These are phyloP conservation scores for Tolypocladium ophioglossoides DNA, from an alignment of 2,329 filamentous ascomycete species.

Conservation along the genomic window DNA sequence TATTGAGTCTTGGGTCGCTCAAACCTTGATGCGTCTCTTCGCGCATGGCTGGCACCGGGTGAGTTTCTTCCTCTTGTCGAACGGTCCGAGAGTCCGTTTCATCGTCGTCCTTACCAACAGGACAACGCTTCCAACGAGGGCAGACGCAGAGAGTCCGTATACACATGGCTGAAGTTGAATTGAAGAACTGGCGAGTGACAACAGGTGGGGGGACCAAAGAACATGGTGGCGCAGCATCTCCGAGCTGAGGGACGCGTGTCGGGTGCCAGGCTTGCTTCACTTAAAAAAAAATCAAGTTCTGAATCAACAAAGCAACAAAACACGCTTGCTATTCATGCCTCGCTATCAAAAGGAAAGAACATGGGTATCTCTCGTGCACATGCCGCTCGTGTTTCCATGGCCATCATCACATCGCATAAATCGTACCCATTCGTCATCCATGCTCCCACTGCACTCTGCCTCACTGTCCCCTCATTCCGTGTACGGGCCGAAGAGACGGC, in stretches of 20 bases:
- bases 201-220: too few relatives aligned
- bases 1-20: background rate
- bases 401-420: background rate
- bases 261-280: background rate
- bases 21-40: constrained; percentile 15
- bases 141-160: too few relatives aligned
- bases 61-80: constrained; percentile 14
- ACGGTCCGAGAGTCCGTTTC: constrained; percentile 11
- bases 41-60: constrained; percentile 16
- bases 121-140: too few relatives aligned
- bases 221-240: too few relatives aligned
- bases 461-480: background rate
- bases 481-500: background rate
- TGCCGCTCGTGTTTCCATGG: background rate
- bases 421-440: background rate
- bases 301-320: background rate
- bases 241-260: too few relatives aligned
- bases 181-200: too few relatives aligned
- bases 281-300: too few relatives aligned
- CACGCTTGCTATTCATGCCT: constrained; percentile 5
- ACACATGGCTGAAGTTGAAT: background rate
- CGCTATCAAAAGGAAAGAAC: constrained; percentile 4
- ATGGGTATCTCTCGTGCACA: constrained; percentile 6
- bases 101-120: background rate
- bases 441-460: background rate